Conservation (phyloP, 768 basidiomycete species). For the Leccinum fibrillosum region DNA sequence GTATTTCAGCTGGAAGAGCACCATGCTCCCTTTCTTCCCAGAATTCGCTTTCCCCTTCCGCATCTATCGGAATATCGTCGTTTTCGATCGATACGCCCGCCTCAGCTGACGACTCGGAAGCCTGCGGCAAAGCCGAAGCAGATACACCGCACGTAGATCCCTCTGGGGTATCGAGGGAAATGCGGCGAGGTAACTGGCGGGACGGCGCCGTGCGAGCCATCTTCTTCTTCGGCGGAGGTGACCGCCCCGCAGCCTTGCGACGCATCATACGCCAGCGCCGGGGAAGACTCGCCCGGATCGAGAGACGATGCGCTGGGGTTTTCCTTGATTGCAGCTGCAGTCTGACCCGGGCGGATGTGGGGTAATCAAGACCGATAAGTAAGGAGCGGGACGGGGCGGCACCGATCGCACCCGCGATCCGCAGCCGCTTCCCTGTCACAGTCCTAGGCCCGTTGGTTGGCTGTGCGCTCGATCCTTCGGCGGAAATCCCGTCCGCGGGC, state of each 20-base stretch:
- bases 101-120: background rate
- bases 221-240: conserved; percentile 15
- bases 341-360: conserved; percentile 10
- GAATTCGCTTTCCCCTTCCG: background rate
- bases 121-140: background rate
- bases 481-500: too few species aligned
- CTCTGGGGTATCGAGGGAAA: background rate
- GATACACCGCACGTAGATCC: background rate
- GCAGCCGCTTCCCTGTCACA: too few species aligned
- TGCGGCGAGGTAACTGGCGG: conserved; percentile 19
- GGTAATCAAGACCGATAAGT: conserved; percentile 21
- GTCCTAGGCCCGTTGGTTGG: too few species aligned
- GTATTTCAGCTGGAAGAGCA: background rate
- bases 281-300: background rate
- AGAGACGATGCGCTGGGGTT: background rate
- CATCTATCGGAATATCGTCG: background rate
- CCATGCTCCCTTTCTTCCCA: background rate
- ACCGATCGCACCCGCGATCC: too few species aligned
- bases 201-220: conserved; percentile 26
- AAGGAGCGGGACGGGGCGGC: too few species aligned
- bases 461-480: too few species aligned
- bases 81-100: background rate
- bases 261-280: background rate
- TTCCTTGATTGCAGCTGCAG: background rate
- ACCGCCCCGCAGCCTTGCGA: background rate